Evolutionary conservation across 208 protist species (phyloP).

Genomic region (Leishmania major): DNA sequence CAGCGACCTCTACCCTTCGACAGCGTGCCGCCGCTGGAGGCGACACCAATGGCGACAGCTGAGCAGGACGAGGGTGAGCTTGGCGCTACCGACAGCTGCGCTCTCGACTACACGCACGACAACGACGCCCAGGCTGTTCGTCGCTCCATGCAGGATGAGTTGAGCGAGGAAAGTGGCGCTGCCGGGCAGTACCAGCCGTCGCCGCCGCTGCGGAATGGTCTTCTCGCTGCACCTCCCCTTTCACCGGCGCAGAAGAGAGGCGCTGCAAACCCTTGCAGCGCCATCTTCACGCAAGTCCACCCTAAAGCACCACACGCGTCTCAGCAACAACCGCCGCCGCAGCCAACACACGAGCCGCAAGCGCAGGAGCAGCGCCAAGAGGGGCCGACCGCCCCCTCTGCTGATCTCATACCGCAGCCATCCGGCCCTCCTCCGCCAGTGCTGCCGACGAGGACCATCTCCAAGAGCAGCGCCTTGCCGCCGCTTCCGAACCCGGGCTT

Average conservation of each 20-base stretch:
- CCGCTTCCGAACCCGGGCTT: not conserved
- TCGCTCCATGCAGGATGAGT: not conserved
- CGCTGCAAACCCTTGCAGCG: conserved; percentile 6
- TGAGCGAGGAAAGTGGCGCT: not conserved
- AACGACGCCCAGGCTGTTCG: not conserved
- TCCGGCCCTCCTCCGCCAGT: not conserved
- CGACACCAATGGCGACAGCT: not conserved
- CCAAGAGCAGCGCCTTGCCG: not conserved
- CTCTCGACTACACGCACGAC: not conserved
- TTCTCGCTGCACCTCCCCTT: not conserved
- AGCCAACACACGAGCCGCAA: conserved; percentile 11
- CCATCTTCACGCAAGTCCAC: not conserved
- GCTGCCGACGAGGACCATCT: not conserved
- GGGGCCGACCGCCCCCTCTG: not conserved
- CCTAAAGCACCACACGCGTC: not conserved
- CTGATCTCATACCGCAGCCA: not conserved
- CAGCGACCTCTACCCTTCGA: conserved; percentile 24
- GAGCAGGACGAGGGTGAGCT: conserved; percentile 6
- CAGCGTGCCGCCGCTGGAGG: conserved; percentile 11
- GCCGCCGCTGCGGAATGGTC: not conserved
- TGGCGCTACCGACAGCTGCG: not conserved
- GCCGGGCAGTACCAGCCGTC: not conserved
- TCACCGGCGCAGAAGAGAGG: not conserved
- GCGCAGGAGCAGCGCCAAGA: conserved; percentile 1
- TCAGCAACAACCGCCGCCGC: not conserved